phyloP scores from a whole-genome alignment of 805 yeast species.

The Ogataea salicorniae region DNA sequence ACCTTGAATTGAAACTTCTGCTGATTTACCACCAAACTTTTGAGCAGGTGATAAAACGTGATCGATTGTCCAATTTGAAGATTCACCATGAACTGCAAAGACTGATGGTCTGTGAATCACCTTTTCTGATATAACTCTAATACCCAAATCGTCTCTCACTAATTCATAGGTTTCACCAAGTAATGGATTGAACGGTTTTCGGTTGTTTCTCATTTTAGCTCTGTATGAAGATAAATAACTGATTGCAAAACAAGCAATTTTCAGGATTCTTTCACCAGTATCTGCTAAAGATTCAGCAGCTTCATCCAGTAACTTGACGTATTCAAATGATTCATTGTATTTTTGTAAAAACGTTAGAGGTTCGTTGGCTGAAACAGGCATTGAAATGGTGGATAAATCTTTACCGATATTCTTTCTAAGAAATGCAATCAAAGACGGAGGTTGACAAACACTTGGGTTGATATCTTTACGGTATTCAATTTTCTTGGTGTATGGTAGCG shows the following conservation, averaged over 20 bases:
- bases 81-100: conserved; percentile 75
- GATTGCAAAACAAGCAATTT: conserved; percentile 79
- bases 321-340: conserved; percentile 76
- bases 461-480: conserved; percentile 56
- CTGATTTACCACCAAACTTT: conserved; percentile 92
- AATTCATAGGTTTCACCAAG: conserved; percentile 91
- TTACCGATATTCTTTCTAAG: conserved; percentile 90
- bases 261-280: conserved; percentile 54
- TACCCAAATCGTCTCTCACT: conserved; percentile 76
- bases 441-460: conserved; percentile 53
- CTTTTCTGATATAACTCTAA: conserved; percentile 75
- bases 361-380: conserved; percentile 94
- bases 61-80: conserved; percentile 59
- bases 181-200: conserved; percentile 94
- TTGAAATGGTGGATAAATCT: conserved; percentile 76
- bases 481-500: conserved; percentile 49
- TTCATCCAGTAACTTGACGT: conserved; percentile 57
- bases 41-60: conserved; percentile 72
- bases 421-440: conserved; percentile 78
- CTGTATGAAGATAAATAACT: conserved; percentile 67
- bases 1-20: conserved; percentile 79
- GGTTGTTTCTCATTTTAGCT: conserved; percentile 63
- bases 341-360: conserved; percentile 81
- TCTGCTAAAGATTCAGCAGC: conserved; percentile 46
- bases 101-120: conserved; percentile 84